Percentiles rank a stretch among this genome's conserved stretches.
phyloP scores from a whole-genome alignment of 176 grass and related monocot genomes.

The Triticum turgidum region DNA sequence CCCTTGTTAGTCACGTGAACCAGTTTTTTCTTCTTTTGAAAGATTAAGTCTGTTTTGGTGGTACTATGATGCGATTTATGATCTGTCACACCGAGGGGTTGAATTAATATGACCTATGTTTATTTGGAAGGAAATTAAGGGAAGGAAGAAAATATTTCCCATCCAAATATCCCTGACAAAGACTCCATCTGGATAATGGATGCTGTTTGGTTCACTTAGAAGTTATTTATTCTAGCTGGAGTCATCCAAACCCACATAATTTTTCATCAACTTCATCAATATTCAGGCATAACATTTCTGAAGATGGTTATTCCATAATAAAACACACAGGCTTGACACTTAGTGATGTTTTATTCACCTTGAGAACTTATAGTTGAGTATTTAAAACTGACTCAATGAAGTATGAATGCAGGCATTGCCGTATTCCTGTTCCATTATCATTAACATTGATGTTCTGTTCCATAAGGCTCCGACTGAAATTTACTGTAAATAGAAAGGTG shows the following conservation, averaged over 20 bases:
- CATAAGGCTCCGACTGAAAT: neutral
- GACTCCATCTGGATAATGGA: neutral
- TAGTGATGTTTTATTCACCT: constrained; percentile 5
- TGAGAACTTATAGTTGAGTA: constrained; percentile 1
- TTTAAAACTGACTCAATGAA: constrained; percentile 5
- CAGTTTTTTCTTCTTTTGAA: constrained; percentile 13
- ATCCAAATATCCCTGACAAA: constrained; percentile 2
- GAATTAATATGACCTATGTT: neutral
- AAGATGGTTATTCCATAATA: neutral
- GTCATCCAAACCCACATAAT: neutral
- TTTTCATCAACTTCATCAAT: neutral
- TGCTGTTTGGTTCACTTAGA: neutral
- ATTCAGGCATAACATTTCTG: neutral
- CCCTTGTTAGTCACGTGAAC: neutral
- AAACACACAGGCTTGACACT: neutral
- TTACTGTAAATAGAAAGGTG: neutral
- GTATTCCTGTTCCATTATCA: neutral
- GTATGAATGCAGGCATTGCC: neutral
- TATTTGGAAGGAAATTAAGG: neutral
- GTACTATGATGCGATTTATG: constrained; percentile 5
- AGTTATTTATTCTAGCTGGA: neutral
- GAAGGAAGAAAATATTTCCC: neutral
- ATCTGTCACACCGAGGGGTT: neutral
- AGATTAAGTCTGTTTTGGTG: constrained; percentile 11
- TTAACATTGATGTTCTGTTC: neutral